Evolutionary conservation across 768 basidiomycete species (phyloP).

Genomic region (Cyathus striatus): DNA sequence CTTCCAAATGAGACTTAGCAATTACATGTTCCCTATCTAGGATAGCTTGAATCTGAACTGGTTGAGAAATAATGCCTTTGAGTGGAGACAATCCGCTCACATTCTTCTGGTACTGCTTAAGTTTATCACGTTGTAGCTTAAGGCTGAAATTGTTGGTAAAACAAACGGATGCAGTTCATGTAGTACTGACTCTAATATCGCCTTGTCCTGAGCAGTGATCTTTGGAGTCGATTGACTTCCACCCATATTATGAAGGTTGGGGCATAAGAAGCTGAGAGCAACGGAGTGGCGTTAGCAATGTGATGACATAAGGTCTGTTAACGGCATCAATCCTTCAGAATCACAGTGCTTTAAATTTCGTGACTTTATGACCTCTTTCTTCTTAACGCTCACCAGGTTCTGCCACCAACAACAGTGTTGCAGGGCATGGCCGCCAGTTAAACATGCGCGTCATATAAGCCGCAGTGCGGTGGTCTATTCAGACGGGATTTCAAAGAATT

Average conservation of each 20-base stretch:
- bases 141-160: slow-evolving; percentile 47
- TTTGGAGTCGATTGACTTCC: slow-evolving; percentile 73
- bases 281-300: too few relatives aligned
- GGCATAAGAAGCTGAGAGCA: too few relatives aligned
- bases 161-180: slow-evolving; percentile 6
- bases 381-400: slow-evolving; percentile 9
- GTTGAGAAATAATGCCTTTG: slow-evolving; percentile 1
- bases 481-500: slow-evolving; percentile 11
- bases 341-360: too few relatives aligned
- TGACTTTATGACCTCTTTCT: slow-evolving; percentile 18
- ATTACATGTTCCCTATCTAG: slow-evolving; percentile 87
- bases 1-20: slow-evolving; percentile 74
- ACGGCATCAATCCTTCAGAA: too few relatives aligned
- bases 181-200: slow-evolving; percentile 84
- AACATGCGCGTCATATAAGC: slow-evolving; percentile 15
- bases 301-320: too few relatives aligned
- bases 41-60: slow-evolving; percentile 71
- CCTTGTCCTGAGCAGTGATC: slow-evolving; percentile 90
- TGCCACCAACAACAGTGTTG: slow-evolving; percentile 2
- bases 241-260: too few relatives aligned
- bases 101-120: slow-evolving; percentile 94
- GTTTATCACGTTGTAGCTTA: slow-evolving; percentile 93
- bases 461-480: slow-evolving; percentile 8
- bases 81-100: slow-evolving; percentile 30
- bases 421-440: slow-evolving; percentile 3